A percentile compares a stretch with the other conserved stretches of the same genome.
phyloP scores from a whole-genome alignment of 495 filamentous ascomycete species.

The Penicillium roqueforti region DNA sequence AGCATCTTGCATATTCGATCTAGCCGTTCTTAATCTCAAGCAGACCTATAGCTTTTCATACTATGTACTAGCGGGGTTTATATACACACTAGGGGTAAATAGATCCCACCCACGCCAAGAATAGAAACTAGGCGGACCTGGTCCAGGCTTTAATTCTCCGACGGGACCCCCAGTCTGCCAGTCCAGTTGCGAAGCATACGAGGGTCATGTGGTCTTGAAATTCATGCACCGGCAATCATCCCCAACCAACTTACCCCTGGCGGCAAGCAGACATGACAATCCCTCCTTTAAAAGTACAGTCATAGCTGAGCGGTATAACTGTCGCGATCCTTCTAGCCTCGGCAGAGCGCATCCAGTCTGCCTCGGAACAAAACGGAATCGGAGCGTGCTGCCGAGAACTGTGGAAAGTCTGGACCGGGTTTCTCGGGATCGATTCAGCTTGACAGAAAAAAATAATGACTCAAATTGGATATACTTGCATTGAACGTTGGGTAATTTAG shows the following conservation, averaged over 20 bases:
- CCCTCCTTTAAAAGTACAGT: background rate
- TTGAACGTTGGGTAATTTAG: background rate
- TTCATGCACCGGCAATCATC: constrained; percentile 5
- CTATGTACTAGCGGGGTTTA: background rate
- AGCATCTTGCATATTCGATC: background rate
- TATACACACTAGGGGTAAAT: background rate
- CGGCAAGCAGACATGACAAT: background rate
- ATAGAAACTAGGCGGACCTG: background rate
- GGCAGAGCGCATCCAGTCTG: background rate
- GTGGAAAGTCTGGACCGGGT: constrained; percentile 3
- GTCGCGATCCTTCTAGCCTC: constrained; percentile 15
- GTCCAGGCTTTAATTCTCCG: constrained; percentile 23
- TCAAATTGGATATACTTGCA: background rate
- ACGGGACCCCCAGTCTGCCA: constrained; percentile 8
- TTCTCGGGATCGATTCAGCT: background rate
- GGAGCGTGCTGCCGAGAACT: constrained; percentile 8
- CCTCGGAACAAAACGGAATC: constrained; percentile 27
- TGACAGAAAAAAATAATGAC: background rate
- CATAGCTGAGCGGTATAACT: constrained; percentile 9
- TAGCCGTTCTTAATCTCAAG: background rate
- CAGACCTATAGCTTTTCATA: background rate
- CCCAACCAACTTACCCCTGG: background rate
- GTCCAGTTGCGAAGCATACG: constrained; percentile 22
- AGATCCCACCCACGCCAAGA: background rate
- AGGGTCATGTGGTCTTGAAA: constrained; percentile 20